These are phyloP conservation scores for Xylariaceae sp. DNA, from an alignment of 2,329 filamentous ascomycete species.

Conservation along the genomic window DNA sequence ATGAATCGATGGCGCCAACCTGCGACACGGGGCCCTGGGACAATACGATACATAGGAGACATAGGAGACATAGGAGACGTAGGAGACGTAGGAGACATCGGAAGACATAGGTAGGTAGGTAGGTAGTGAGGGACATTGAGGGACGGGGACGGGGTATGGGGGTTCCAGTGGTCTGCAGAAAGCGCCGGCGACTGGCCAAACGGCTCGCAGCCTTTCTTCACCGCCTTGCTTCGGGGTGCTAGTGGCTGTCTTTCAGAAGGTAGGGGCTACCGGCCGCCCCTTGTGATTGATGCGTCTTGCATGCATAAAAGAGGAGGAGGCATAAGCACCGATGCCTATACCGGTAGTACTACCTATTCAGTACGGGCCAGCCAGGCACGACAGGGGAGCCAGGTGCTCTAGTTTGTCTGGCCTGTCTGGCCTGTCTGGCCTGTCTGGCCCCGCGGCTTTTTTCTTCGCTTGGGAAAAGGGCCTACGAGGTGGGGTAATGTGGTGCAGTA, in stretches of 20 bases:
- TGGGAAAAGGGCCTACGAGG: constrained; percentile 8
- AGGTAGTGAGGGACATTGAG: constrained; percentile 9
- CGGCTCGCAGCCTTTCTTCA: constrained; percentile 46
- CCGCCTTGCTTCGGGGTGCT: constrained; percentile 44
- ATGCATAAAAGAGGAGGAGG: constrained; percentile 35
- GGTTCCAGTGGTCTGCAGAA: constrained; percentile 39
- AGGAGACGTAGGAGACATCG: neutral
- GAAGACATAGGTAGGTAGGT: neutral
- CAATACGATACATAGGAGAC: no score
- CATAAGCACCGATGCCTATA: constrained; percentile 27
- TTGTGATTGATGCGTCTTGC: constrained; percentile 42
- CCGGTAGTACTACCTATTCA: constrained; percentile 26
- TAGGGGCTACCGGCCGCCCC: constrained; percentile 17
- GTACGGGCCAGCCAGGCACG: constrained; percentile 1
- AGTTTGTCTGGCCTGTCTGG: no score
- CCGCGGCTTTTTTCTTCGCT: constrained; percentile 8
- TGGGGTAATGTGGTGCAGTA: no score
- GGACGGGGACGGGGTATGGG: constrained; percentile 27
- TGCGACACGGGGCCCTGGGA: no score
- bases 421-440: no score
- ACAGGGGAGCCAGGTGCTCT: constrained; percentile 25
- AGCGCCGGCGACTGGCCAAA: constrained; percentile 40
- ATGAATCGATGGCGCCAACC: constrained; percentile 19
- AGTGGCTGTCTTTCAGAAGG: constrained; percentile 28
- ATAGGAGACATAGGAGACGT: constrained; percentile 5